These are phyloP conservation scores for Epichloe elymi DNA, from an alignment of 2,329 filamentous ascomycete species.

Conservation along the genomic window DNA sequence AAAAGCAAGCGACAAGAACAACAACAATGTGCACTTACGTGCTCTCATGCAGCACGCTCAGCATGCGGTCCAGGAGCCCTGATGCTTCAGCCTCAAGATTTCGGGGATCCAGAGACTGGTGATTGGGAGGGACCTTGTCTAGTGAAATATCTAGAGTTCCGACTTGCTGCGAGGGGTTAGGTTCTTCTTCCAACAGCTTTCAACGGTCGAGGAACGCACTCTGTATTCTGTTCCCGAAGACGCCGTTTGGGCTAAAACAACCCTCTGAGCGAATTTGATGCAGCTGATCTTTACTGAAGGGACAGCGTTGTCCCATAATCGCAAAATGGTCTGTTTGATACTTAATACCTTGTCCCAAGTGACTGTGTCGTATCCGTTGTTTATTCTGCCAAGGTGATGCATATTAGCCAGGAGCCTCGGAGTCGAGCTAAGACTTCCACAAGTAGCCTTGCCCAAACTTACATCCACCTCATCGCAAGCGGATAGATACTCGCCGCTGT, in stretches of 20 bases:
- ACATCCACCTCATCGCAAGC: conserved; percentile 87
- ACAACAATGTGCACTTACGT: conserved; percentile 42
- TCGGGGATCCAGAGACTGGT: conserved; percentile 64
- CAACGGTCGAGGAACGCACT: conserved; percentile 40
- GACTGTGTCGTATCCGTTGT: conserved; percentile 67
- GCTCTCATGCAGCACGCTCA: conserved; percentile 73
- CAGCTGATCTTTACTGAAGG: conserved; percentile 80
- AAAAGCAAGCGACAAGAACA: neutral
- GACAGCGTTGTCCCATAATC: conserved; percentile 70
- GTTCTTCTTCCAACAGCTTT: neutral
- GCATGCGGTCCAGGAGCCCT: conserved; percentile 77
- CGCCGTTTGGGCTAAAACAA: conserved; percentile 85
- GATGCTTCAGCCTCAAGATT: conserved; percentile 87
- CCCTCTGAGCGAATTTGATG: conserved; percentile 91
- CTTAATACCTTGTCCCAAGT: conserved; percentile 80
- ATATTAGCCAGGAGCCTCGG: neutral
- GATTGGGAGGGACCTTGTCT: conserved; percentile 70
- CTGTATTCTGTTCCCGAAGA: conserved; percentile 69
- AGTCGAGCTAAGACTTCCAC: neutral
- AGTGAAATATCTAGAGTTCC: conserved; percentile 64
- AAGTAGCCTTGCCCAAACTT: conserved; percentile 39
- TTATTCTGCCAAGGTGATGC: conserved; percentile 48
- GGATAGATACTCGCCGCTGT: conserved; percentile 87
- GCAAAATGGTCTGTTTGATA: conserved; percentile 81
- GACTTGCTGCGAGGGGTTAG: conserved; percentile 23